A percentile compares a stretch with the other conserved stretches of the same genome.
Evolutionary conservation across 1,139 yeast species (phyloP).

Genomic region (Chernovozyma sophiae-reginae): DNA sequence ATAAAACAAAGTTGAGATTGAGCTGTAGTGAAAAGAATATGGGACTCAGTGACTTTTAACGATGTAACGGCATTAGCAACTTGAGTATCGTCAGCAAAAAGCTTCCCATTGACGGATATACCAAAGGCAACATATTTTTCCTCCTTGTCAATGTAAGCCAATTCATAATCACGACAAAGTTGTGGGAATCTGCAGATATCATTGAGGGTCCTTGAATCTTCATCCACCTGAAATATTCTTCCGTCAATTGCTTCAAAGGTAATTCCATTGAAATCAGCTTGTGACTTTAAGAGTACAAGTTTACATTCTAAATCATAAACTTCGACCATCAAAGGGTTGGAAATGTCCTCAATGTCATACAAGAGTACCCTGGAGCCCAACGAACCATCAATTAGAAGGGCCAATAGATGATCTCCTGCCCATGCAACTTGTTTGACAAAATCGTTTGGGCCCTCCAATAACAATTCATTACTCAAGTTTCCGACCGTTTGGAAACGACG

Average conservation of each 20-base stretch:
- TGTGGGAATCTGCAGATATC: slow-evolving; percentile 58
- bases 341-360: slow-evolving; percentile 37
- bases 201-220: slow-evolving; percentile 19
- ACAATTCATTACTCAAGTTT: slow-evolving; percentile 16
- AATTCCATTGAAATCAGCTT: slow-evolving; percentile 49
- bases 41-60: slow-evolving; percentile 64
- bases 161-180: slow-evolving; percentile 61
- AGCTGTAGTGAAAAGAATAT: slow-evolving; percentile 82
- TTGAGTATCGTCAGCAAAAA: slow-evolving; percentile 60
- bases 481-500: slow-evolving; percentile 10
- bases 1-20: slow-evolving; percentile 80
- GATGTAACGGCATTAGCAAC: slow-evolving; percentile 84
- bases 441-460: slow-evolving; percentile 26
- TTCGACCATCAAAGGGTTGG: slow-evolving; percentile 37
- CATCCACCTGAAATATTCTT: slow-evolving; percentile 40
- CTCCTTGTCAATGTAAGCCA: slow-evolving; percentile 24
- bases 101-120: slow-evolving; percentile 65
- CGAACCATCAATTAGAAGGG: slow-evolving; percentile 53
- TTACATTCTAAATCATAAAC: slow-evolving; percentile 45
- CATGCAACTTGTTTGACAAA: slow-evolving; percentile 61
- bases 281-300: slow-evolving; percentile 53
- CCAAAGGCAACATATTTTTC: slow-evolving; percentile 56
- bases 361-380: slow-evolving; percentile 46
- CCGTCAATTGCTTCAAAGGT: slow-evolving; percentile 67
- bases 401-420: slow-evolving; percentile 46